Base-by-base conservation (phyloP, 305 asterid species). In the Stenogyne calaminthoides region DNA sequence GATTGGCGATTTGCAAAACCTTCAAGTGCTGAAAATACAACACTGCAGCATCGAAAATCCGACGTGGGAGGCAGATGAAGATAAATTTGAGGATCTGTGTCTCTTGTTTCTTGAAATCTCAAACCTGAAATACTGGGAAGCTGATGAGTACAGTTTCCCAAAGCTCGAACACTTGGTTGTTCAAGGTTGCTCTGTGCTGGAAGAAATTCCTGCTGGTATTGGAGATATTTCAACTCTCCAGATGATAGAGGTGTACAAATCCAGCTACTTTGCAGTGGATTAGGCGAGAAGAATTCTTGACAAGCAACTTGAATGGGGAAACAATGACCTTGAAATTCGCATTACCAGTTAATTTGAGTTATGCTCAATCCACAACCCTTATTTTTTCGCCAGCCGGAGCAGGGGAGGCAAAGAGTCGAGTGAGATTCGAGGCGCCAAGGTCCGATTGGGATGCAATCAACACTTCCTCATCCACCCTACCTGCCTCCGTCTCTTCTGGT, bases 361-460 rank as follows among this genome's bases (percentile, higher is more conserved):
- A 6, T 6, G 15, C n/a, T 44, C 15, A 12, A 12, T 44, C 51
- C 16, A 27, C 36, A 32, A 4, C 36, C 36, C 36, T 32, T 32
- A 32, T 32, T 32, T 32, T 1, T 0, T 32, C 7, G 7, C 7
- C 1, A 32, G 36, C 7, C 36, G 7, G 36, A 32, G 36, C 36
- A 32, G 36, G 4, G 36, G 92, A 84, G 36, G 80, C 64, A 22
- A 86, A 70, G 80, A 73, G 69, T 47, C 85, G 79, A 54, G 85
- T 85, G 7, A 80, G 88, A 67, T 90, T 83, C 83, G 88, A 88
- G 77, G 96, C 92, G 7, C 85, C 98, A 88, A 87, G 89, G 67
- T 83, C 87, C 39, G 98, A 90, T 75, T 90, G 96, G 96, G 90
- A 88, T 20, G 70, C 86, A 42, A 89, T 87, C 54, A 88, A 84